Conservation (phyloP, 345 rosid genomes). For the Euphorbia pulcherrima region DNA sequence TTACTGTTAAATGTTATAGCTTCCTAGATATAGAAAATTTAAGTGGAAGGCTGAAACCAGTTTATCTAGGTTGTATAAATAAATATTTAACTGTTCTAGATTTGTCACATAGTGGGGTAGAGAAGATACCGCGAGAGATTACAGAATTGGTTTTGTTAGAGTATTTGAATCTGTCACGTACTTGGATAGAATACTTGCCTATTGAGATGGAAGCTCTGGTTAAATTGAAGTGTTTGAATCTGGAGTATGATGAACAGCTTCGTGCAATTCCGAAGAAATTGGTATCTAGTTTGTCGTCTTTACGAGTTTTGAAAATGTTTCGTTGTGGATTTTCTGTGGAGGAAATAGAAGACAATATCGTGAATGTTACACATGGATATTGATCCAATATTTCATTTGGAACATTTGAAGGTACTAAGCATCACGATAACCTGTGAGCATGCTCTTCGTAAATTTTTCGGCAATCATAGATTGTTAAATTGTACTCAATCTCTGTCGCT, state of each 20-base stretch:
- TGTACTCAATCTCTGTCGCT: not conserved
- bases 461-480: not conserved
- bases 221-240: constrained; percentile 1
- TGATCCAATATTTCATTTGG: not conserved
- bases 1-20: not conserved
- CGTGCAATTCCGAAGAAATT: not conserved
- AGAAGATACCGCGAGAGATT: not conserved
- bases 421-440: not conserved
- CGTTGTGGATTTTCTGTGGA: not conserved
- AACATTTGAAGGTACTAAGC: not conserved
- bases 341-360: not conserved
- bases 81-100: not conserved
- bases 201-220: not conserved
- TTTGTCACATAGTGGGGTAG: not conserved
- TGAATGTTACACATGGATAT: not conserved
- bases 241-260: not conserved
- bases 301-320: not conserved
- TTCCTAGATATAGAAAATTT: too few relatives aligned
- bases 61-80: too few relatives aligned
- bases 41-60: too few relatives aligned
- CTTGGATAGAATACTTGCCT: not conserved
- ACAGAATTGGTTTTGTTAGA: not conserved
- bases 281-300: not conserved
- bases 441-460: not conserved
- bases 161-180: not conserved